Evolutionary conservation across 148 eudicot genomes (phyloP).

Genomic region (Cornus suecica): DNA sequence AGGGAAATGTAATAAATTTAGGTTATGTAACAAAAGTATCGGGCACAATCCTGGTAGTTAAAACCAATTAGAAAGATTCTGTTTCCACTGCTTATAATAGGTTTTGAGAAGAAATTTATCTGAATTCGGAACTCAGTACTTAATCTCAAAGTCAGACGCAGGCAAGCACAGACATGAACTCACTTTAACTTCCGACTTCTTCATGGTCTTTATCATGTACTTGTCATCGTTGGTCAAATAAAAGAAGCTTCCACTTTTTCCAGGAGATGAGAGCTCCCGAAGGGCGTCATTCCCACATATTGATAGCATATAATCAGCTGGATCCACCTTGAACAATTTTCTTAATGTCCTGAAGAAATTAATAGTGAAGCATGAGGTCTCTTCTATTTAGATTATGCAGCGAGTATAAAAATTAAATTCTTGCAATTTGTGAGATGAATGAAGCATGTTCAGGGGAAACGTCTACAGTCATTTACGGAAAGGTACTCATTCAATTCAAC

Average conservation of each 20-base stretch:
- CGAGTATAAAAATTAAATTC: background rate
- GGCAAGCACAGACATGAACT: conserved; percentile 23
- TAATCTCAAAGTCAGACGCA: background rate
- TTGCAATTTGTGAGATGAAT: background rate
- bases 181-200: conserved; percentile 81
- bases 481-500: background rate
- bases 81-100: background rate
- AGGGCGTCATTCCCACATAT: conserved; percentile 88
- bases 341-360: conserved; percentile 58
- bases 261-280: conserved; percentile 89
- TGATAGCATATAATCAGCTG: conserved; percentile 89
- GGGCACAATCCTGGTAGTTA: background rate
- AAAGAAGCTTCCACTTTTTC: conserved; percentile 94
- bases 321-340: conserved; percentile 80
- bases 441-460: background rate
- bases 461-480: background rate
- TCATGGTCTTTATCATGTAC: conserved; percentile 91
- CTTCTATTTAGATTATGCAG: background rate
- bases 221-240: conserved; percentile 80
- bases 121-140: background rate
- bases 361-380: background rate
- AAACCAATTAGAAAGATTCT: background rate
- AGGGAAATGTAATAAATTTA: background rate
- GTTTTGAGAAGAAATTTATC: background rate
- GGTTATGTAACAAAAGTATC: background rate